Percentiles rank a stretch among this genome's conserved stretches.
phyloP scores from a whole-genome alignment of 1,284 basidiomycete genomes.

The Fomitopsis betulina region DNA sequence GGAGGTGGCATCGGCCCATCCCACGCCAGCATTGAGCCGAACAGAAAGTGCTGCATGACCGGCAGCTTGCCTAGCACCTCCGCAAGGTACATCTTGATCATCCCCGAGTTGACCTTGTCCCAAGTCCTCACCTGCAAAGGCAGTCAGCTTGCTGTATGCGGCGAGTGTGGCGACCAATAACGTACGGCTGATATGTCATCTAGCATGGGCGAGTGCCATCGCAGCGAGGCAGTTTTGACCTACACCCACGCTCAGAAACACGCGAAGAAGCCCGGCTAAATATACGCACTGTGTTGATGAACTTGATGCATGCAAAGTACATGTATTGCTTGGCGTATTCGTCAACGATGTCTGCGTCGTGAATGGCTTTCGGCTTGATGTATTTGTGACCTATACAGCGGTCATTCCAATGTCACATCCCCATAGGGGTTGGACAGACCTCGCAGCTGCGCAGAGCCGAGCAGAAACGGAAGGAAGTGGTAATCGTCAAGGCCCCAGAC shows the following conservation, averaged over 20 bases:
- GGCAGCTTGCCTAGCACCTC: slow-evolving; percentile 96
- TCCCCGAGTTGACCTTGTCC: slow-evolving; percentile 96
- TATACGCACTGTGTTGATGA: slow-evolving; percentile 87
- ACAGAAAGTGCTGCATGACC: slow-evolving; percentile 95
- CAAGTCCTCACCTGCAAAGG: slow-evolving; percentile 79
- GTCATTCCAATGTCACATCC: too few species aligned
- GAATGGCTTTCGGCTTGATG: slow-evolving; percentile 89
- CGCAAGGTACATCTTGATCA: slow-evolving; percentile 97
- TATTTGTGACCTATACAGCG: slow-evolving; percentile 74
- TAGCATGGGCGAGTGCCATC: slow-evolving; percentile 99
- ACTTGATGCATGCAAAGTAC: slow-evolving; percentile 94
- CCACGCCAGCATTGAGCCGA: slow-evolving; percentile 81
- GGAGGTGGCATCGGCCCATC: slow-evolving; percentile 50
- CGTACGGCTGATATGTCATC: slow-evolving; percentile 93
- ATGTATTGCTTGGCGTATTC: slow-evolving; percentile 93
- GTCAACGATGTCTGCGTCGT: slow-evolving; percentile 89
- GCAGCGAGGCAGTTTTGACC: slow-evolving; percentile 93
- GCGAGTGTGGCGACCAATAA: slow-evolving; percentile 1
- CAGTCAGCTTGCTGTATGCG: neutral
- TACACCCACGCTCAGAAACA: slow-evolving; percentile 25
- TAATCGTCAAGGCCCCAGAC: slow-evolving; percentile 99
- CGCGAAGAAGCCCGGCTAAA: neutral
- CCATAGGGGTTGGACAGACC: slow-evolving; percentile 34
- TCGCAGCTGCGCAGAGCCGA: slow-evolving; percentile 81
- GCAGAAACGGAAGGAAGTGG: slow-evolving; percentile 94